Base-by-base conservation (phyloP, 441 rosid species). In the Macaranga tanarius region DNA sequence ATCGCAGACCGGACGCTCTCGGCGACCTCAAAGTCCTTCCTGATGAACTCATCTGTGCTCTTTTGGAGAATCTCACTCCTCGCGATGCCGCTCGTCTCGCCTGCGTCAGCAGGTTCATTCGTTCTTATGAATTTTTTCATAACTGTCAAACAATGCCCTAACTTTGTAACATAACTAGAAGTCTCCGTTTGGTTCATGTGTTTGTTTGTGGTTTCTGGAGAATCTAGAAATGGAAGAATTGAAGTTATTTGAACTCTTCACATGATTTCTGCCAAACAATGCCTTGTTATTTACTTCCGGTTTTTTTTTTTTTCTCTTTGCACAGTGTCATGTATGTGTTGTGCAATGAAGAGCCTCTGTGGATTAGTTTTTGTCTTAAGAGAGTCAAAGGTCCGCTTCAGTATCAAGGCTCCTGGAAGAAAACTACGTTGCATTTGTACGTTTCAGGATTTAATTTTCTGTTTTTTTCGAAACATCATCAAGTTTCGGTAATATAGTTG, bases 381-480 rank as follows among this genome's bases (percentile, higher is more conserved):
- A 86, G 51, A 44, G 80, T 72, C 1, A 85, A 79, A 20, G 87
- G 88, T 70, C 83, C 82, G 40, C 82, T 92, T 76, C 88, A 86
- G 25, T 89, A 84, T 82, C 81, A 80, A 82, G 97, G 92, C 81
- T 92, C 96, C 80, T 95, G 99, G 99, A 91, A 89, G 83, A 90
- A 88, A 71, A 92, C 97, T 0, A 74, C 89, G 0, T 77, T 95
- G 82, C 75, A 72, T 74, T 74, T 91, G 97, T 92, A 86, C 60
- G 90, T 81, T 28, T 55, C 69, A 17, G 23, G 44, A 62, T 62
- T 47, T 23, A 59, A 5, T 50, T 60, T 60, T 15, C 13, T 51
- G n/a, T 16, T 34, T 17, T 12, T 25, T 10, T 9, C 31, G 8
- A 71, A n/a, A 28, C 26, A 34, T 34, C 38, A 34, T 34, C 0